phyloP scores from a whole-genome alignment of 768 basidiomycete genomes.

The Amanita pallidorosea region DNA sequence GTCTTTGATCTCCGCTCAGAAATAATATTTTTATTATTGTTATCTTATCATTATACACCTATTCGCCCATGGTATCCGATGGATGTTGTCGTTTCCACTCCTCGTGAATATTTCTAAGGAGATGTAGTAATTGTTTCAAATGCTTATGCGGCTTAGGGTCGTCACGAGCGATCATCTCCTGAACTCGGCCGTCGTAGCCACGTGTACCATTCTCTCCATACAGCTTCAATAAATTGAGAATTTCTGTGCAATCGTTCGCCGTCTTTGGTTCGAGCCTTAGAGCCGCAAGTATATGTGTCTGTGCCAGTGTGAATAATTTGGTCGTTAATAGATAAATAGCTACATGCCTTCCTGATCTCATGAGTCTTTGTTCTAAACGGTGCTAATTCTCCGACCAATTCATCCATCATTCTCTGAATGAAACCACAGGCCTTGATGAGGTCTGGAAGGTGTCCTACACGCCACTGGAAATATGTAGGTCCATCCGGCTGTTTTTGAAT shows the following conservation, averaged over 20 bases:
- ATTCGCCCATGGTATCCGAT: neutral
- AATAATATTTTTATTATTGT: slow-evolving; percentile 1
- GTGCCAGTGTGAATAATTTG: neutral
- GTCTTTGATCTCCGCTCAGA: slow-evolving; percentile 5
- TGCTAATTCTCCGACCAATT: slow-evolving; percentile 29
- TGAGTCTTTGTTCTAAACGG: slow-evolving; percentile 24
- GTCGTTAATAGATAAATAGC: slow-evolving; percentile 1
- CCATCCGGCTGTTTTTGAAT: slow-evolving; percentile 36
- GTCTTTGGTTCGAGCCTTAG: slow-evolving; percentile 35
- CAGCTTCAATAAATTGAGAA: slow-evolving; percentile 33
- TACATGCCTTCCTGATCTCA: slow-evolving; percentile 36
- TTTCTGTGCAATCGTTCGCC: slow-evolving; percentile 39
- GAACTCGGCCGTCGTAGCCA: slow-evolving; percentile 35
- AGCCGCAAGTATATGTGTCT: slow-evolving; percentile 46
- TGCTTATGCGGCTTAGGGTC: slow-evolving; percentile 28
- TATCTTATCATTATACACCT: neutral
- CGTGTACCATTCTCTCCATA: slow-evolving; percentile 49
- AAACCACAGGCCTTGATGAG: slow-evolving; percentile 40
- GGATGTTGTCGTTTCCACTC: slow-evolving; percentile 25
- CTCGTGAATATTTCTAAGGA: slow-evolving; percentile 38
- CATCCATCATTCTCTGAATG: slow-evolving; percentile 38
- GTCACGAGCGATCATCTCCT: slow-evolving; percentile 39
- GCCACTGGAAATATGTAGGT: slow-evolving; percentile 29
- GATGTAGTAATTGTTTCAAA: slow-evolving; percentile 33
- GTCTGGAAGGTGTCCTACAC: slow-evolving; percentile 12